phyloP scores from a whole-genome alignment of 2,329 filamentous ascomycete genomes.

The Ophiocordyceps camponoti-saundersi region DNA sequence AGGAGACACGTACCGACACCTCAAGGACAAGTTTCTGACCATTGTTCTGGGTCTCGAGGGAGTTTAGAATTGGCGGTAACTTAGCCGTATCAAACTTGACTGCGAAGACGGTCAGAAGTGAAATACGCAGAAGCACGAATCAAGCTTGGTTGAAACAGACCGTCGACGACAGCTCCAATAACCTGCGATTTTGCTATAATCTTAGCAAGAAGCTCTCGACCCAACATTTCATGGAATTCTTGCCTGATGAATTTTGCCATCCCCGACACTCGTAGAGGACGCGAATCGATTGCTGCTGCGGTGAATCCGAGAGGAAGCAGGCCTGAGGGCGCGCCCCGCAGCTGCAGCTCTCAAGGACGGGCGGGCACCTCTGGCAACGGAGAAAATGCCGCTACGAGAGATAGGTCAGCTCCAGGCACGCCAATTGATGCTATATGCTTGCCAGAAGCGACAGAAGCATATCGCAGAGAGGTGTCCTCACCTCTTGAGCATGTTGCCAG shows the following conservation, averaged over 20 bases:
- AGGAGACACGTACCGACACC: slow-evolving; percentile 59
- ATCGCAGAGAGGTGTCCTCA: slow-evolving; percentile 28
- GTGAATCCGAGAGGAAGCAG: slow-evolving; percentile 33
- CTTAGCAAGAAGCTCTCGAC: slow-evolving; percentile 12
- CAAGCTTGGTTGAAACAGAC: slow-evolving; percentile 36
- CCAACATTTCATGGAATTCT: neutral
- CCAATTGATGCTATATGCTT: slow-evolving; percentile 24
- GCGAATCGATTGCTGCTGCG: slow-evolving; percentile 40
- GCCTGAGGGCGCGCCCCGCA: slow-evolving; percentile 39
- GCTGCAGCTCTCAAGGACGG: slow-evolving; percentile 40
- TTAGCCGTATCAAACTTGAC: slow-evolving; percentile 94
- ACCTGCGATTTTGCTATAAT: slow-evolving; percentile 49
- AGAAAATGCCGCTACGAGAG: slow-evolving; percentile 45
- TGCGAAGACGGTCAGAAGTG: slow-evolving; percentile 24
- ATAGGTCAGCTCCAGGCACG: slow-evolving; percentile 27
- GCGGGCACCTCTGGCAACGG: slow-evolving; percentile 44
- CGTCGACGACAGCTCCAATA: slow-evolving; percentile 98
- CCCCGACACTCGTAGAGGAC: slow-evolving; percentile 37
- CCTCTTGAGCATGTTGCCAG: slow-evolving; percentile 72
- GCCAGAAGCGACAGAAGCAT: slow-evolving; percentile 8
- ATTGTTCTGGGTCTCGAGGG: slow-evolving; percentile 79
- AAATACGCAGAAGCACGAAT: no score
- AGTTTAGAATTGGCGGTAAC: slow-evolving; percentile 95
- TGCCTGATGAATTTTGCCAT: slow-evolving; percentile 56
- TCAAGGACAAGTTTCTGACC: slow-evolving; percentile 91